Percentiles rank a stretch among this genome's conserved stretches.
Evolutionary conservation across 2,329 filamentous ascomycete species (phyloP).

Genomic region (Madurella fahalii): DNA sequence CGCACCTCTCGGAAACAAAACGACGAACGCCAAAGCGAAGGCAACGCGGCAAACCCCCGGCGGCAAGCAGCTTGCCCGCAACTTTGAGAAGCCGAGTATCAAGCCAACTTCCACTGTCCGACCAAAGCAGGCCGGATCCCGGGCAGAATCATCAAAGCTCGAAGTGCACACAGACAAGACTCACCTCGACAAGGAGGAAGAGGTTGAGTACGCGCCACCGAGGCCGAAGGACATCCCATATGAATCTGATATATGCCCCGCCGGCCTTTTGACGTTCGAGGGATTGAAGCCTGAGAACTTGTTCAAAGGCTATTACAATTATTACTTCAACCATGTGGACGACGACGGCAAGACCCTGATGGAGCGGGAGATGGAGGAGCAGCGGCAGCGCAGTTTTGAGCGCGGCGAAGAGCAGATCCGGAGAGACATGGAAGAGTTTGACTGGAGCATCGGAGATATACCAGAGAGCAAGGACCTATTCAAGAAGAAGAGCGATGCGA

Average conservation of each 20-base stretch:
- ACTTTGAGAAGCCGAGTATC: conserved; percentile 55
- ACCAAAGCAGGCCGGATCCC: conserved; percentile 53
- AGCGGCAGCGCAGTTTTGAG: conserved; percentile 46
- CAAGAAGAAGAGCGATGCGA: conserved; percentile 30
- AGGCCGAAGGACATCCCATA: conserved; percentile 62
- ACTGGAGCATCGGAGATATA: conserved; percentile 57
- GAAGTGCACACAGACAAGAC: conserved; percentile 56
- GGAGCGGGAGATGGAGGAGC: conserved; percentile 57
- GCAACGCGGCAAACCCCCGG: conserved; percentile 59
- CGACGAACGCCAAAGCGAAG: conserved; percentile 79
- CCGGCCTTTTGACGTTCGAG: conserved; percentile 52
- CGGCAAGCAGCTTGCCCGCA: conserved; percentile 55
- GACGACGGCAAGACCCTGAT: conserved; percentile 61
- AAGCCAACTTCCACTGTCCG: conserved; percentile 58
- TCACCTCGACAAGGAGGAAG: conserved; percentile 54
- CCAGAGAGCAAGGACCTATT: conserved; percentile 42
- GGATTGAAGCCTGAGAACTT: conserved; percentile 56
- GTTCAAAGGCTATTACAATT: conserved; percentile 58
- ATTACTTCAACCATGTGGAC: conserved; percentile 60
- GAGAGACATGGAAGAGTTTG: conserved; percentile 59
- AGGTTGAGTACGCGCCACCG: conserved; percentile 88
- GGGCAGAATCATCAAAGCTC: conserved; percentile 55
- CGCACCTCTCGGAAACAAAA: conserved; percentile 88
- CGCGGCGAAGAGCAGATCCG: conserved; percentile 64
- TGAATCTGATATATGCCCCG: conserved; percentile 64